Percentiles rank a stretch among this genome's conserved stretches.
Conservation (phyloP, 306 rosid genomes). For the Canavalia gladiata region DNA sequence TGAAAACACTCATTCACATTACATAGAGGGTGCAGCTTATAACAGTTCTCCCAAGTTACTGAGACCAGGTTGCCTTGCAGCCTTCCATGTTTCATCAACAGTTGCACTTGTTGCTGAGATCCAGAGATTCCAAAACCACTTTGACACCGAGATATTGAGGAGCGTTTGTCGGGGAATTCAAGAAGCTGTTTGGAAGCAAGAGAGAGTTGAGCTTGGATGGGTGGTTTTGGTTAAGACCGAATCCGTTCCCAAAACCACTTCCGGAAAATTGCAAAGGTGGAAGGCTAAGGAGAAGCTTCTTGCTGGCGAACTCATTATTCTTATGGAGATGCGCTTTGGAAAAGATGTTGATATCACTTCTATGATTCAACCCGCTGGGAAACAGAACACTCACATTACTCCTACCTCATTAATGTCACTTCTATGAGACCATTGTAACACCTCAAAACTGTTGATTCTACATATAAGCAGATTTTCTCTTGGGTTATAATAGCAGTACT, state of each 20-base stretch:
- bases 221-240: slow-evolving; percentile 71
- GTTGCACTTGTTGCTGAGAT: slow-evolving; percentile 74
- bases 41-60: slow-evolving; percentile 58
- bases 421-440: slow-evolving; percentile 40
- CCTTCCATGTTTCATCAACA: slow-evolving; percentile 46
- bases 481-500: too few relatives aligned
- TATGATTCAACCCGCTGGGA: not conserved
- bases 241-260: slow-evolving; percentile 79
- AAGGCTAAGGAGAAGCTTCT: slow-evolving; percentile 63
- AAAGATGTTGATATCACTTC: not conserved
- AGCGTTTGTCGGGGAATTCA: slow-evolving; percentile 59
- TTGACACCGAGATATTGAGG: slow-evolving; percentile 45
- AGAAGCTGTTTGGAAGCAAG: slow-evolving; percentile 56
- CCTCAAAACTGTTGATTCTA: too few relatives aligned
- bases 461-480: too few relatives aligned
- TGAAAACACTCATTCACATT: slow-evolving; percentile 69
- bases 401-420: slow-evolving; percentile 51
- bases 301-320: slow-evolving; percentile 58
- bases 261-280: slow-evolving; percentile 78
- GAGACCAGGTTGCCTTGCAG: slow-evolving; percentile 77
- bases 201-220: slow-evolving; percentile 61
- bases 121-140: slow-evolving; percentile 46
- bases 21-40: slow-evolving; percentile 63
- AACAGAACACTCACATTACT: not conserved
- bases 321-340: slow-evolving; percentile 67